Evolutionary conservation across 768 basidiomycete species (phyloP).

Genomic region (Calocybe cyanea): DNA sequence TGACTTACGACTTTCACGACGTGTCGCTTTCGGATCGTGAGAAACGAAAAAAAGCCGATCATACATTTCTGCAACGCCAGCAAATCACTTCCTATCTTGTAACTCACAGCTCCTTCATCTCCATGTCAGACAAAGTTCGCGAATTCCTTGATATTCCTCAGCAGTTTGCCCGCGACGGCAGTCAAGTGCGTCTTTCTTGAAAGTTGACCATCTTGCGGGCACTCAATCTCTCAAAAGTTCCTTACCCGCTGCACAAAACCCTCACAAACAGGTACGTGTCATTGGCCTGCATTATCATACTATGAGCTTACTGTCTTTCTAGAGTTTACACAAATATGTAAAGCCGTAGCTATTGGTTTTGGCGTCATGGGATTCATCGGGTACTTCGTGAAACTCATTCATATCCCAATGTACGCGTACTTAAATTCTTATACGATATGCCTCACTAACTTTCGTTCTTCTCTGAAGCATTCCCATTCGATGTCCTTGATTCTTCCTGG

Average conservation of each 20-base stretch:
- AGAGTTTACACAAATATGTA: constrained; percentile 96
- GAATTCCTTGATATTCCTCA: constrained; percentile 91
- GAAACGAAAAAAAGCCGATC: no score
- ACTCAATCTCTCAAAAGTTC: constrained; percentile 57
- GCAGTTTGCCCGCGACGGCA: constrained; percentile 89
- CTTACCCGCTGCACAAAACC: constrained; percentile 97
- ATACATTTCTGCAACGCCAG: no score
- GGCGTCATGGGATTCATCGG: constrained; percentile 99
- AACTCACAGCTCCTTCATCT: no score
- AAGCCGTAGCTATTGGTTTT: constrained; percentile 95
- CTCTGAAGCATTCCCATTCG: constrained; percentile 32
- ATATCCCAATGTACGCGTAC: constrained; percentile 89
- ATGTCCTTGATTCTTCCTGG: constrained; percentile 13
- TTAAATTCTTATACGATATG: not conserved
- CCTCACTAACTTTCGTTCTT: constrained; percentile 4
- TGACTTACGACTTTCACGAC: constrained; percentile 21
- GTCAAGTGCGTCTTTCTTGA: constrained; percentile 57
- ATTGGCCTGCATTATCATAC: not conserved
- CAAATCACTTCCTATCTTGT: constrained; percentile 22
- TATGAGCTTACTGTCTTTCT: constrained; percentile 9
- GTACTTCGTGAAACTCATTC: constrained; percentile 97
- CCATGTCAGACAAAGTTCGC: constrained; percentile 87
- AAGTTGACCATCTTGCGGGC: not conserved
- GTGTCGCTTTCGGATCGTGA: constrained; percentile 30
- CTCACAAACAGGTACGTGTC: constrained; percentile 76